These are phyloP conservation scores for Meyerozyma smithsonii DNA, from an alignment of 1,139 yeast genomes.

Conservation along the genomic window DNA sequence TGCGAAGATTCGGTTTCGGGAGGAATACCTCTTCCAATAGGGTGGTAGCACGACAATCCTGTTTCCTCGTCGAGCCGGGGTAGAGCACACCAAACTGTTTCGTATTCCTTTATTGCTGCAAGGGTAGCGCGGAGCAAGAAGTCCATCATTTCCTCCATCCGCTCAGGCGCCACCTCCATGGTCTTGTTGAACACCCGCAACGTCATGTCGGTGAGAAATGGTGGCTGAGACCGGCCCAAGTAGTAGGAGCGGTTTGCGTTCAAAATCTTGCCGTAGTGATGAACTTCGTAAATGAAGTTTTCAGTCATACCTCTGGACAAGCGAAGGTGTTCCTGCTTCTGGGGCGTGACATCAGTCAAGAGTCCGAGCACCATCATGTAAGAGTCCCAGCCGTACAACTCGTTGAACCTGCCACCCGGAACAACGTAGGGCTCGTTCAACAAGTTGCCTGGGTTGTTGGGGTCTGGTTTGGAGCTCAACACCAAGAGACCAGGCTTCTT, in stretches of 20 bases:
- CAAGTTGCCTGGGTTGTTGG: conserved; percentile 46
- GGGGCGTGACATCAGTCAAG: conserved; percentile 57
- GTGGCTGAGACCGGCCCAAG: conserved; percentile 92
- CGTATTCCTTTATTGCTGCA: conserved; percentile 87
- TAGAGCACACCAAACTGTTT: conserved; percentile 67
- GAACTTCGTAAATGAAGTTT: conserved; percentile 85
- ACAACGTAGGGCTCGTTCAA: conserved; percentile 84
- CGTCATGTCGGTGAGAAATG: conserved; percentile 95
- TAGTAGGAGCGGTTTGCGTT: conserved; percentile 95
- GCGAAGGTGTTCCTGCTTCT: conserved; percentile 31
- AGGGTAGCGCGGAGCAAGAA: conserved; percentile 59
- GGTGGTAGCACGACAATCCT: conserved; percentile 86
- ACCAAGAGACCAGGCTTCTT: conserved; percentile 84
- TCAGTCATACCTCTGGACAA: conserved; percentile 90
- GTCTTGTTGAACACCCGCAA: conserved; percentile 63
- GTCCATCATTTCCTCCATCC: conserved; percentile 39
- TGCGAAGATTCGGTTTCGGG: conserved; percentile 96
- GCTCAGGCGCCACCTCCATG: conserved; percentile 36
- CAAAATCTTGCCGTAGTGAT: conserved; percentile 85
- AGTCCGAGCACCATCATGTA: conserved; percentile 89
- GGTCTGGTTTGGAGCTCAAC: conserved; percentile 58
- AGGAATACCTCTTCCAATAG: conserved; percentile 87
- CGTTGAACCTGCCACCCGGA: conserved; percentile 97
- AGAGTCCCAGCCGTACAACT: conserved; percentile 97
- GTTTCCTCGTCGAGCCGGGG: conserved; percentile 77